Evolutionary conservation across 139 green algal species (phyloP), one percentile per base, ranked within the genome.

Genomic region (Volvox africanus): DNA sequence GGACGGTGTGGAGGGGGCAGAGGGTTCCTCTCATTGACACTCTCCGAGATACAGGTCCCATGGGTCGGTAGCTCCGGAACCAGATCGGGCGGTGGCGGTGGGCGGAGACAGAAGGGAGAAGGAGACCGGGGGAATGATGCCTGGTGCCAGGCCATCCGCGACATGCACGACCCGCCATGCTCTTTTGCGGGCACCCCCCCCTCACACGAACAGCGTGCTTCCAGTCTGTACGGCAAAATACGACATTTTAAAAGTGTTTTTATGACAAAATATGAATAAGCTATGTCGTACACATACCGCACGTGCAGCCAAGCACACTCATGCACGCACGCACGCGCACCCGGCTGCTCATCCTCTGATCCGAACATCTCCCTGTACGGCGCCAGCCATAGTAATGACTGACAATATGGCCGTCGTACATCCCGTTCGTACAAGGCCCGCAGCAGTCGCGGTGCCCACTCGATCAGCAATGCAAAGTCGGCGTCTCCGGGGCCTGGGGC

Each of bases 391-490:
- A 99, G 82, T 3, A 92, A 65, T 1, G 94, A 68, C 37, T 96
- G 94, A 91, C 96, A 99, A 94, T 98, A 99, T 14, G 77, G 71
- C 6, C 93, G 92, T 89, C 91, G 82, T 86, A 94, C 91, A 62
- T 99, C 95, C 3, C 97, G 91, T 73, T 99, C 96, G 61, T 98
- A 98, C 77, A 99, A 91, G n/a, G 86, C 87, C 24, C 94, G 91
- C 37, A 97, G 90, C 73, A 95, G 82, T 6, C 93, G 21, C 1
- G 95, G 95, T 6, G 95, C 94, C 71, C 92, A 95, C 82, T 95
- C 88, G 24, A 36, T 35, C 65, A 97, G 84, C 61, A 96, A 78
- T 9, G 35, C 44, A 50, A 30, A 77, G 73, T 16, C 14, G 21
- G 75, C 32, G 71, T 85, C 86, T 12, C 28, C 61, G 18, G 32